phyloP scores from a whole-genome alignment of 1,284 basidiomycete species.

The Inonotus hispidus region DNA sequence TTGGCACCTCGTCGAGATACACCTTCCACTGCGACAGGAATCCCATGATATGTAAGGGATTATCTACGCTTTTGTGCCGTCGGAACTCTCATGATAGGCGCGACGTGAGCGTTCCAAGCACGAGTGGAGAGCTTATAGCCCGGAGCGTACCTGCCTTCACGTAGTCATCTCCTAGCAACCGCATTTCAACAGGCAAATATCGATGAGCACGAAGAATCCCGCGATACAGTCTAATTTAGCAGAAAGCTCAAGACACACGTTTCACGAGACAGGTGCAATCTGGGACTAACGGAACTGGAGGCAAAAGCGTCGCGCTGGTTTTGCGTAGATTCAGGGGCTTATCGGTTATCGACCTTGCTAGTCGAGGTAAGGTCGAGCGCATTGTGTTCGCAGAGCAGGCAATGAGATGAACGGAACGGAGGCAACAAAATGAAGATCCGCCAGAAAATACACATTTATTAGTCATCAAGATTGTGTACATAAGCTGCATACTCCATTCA shows the following conservation, averaged over 20 bases:
- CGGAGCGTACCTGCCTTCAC: slow-evolving; percentile 67
- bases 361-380: slow-evolving; percentile 43
- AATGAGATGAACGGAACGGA: background rate
- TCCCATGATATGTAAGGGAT: slow-evolving; percentile 86
- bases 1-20: slow-evolving; percentile 74
- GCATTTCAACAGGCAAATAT: slow-evolving; percentile 72
- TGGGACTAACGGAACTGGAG: slow-evolving; percentile 68
- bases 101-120: background rate
- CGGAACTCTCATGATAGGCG: slow-evolving; percentile 63
- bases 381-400: too few relatives aligned
- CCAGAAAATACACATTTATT: background rate
- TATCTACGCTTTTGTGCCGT: slow-evolving; percentile 70
- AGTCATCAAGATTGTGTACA: background rate
- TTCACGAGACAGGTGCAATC: slow-evolving; percentile 11
- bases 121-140: background rate
- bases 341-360: slow-evolving; percentile 60
- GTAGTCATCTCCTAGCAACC: slow-evolving; percentile 82
- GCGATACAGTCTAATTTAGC: slow-evolving; percentile 69
- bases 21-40: slow-evolving; percentile 92
- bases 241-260: background rate
- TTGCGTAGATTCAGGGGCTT: slow-evolving; percentile 60
- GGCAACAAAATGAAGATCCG: background rate
- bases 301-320: slow-evolving; percentile 68
- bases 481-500: too few relatives aligned
- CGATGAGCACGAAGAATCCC: slow-evolving; percentile 77